Conservation (phyloP, 2,329 filamentous ascomycete genomes). For the Colletotrichum plurivorum region DNA sequence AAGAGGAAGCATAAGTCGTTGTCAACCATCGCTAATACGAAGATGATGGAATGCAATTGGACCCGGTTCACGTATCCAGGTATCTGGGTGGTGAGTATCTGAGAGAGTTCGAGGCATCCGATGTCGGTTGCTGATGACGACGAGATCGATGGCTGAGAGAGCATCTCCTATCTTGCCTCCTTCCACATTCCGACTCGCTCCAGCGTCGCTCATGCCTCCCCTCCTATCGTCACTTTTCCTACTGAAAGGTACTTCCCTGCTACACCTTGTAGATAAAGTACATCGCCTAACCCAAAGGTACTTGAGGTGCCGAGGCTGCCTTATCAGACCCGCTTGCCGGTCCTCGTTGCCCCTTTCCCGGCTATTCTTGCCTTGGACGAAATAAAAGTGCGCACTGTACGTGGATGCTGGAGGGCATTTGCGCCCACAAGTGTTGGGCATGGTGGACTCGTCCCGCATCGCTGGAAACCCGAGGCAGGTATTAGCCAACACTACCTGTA, state of each 20-base stretch:
- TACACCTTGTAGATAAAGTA: too few relatives aligned
- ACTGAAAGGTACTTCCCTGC: too few relatives aligned
- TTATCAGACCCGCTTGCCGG: neutral
- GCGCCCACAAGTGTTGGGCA: slow-evolving; percentile 27
- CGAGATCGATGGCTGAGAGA: neutral
- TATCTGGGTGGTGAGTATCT: neutral
- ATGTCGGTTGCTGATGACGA: slow-evolving; percentile 13
- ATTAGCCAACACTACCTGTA: neutral
- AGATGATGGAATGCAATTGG: slow-evolving; percentile 16
- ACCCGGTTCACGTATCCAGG: neutral
- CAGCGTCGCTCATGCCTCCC: too few relatives aligned
- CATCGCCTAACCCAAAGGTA: too few relatives aligned
- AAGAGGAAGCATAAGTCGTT: neutral
- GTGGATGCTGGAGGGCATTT: neutral
- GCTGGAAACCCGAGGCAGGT: slow-evolving; percentile 23
- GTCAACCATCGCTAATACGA: neutral
- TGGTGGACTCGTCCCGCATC: slow-evolving; percentile 28
- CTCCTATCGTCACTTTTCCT: too few relatives aligned
- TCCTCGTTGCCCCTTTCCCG: slow-evolving; percentile 22
- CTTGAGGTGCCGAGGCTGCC: too few relatives aligned
- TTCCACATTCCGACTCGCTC: slow-evolving; percentile 35
- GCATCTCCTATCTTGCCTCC: slow-evolving; percentile 35
- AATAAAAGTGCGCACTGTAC: too few relatives aligned
- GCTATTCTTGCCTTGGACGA: slow-evolving; percentile 25
- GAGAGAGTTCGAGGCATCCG: neutral